phyloP scores from a whole-genome alignment of 2,329 filamentous ascomycete species.

The Gremmenia infestans region DNA sequence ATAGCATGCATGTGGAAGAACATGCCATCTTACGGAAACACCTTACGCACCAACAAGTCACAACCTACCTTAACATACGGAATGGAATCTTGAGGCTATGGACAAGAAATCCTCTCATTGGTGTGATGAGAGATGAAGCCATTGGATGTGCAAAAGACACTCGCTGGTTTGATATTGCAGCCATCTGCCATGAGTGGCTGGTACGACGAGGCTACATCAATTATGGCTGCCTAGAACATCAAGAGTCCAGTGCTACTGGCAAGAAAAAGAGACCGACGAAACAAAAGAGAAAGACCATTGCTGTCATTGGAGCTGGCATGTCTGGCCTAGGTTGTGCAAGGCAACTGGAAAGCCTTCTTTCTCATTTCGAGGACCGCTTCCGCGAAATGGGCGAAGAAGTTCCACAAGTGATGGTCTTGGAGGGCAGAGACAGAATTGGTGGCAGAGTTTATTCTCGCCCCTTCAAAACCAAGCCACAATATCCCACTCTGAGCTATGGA shows the following conservation, averaged over 20 bases:
- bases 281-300: constrained; percentile 64
- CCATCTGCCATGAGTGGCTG: constrained; percentile 88
- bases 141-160: constrained; percentile 83
- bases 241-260: constrained; percentile 33
- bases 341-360: constrained; percentile 81
- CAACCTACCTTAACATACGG: constrained; percentile 90
- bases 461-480: constrained; percentile 55
- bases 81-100: constrained; percentile 91
- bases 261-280: constrained; percentile 35
- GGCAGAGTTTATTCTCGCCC: constrained; percentile 86
- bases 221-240: constrained; percentile 80
- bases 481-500: constrained; percentile 47
- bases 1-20: constrained; percentile 79
- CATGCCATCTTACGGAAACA: constrained; percentile 75
- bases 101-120: constrained; percentile 78
- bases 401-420: constrained; percentile 74
- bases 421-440: constrained; percentile 82
- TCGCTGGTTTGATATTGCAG: constrained; percentile 85
- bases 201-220: constrained; percentile 91
- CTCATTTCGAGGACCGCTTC: constrained; percentile 69
- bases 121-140: constrained; percentile 78
- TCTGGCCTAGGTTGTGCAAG: constrained; percentile 87
- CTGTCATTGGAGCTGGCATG: constrained; percentile 90
- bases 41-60: constrained; percentile 84
- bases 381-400: constrained; percentile 59